These are phyloP conservation scores for Euphorbia celastroides DNA, from an alignment of 441 rosid genomes.

Conservation along the genomic window DNA sequence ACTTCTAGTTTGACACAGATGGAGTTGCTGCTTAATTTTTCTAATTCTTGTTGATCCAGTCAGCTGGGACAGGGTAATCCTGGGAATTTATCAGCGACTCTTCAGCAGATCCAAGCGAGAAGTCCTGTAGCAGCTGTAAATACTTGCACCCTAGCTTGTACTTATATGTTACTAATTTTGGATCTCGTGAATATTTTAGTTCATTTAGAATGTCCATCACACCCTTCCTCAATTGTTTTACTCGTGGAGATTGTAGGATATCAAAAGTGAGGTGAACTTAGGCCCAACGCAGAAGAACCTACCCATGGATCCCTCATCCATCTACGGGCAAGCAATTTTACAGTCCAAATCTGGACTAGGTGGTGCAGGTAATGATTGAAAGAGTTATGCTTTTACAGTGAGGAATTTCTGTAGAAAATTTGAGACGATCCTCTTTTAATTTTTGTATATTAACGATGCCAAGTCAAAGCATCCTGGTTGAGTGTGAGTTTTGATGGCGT, in stretches of 20 bases:
- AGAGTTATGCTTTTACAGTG: slow-evolving; percentile 9
- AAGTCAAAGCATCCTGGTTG: not conserved
- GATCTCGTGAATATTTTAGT: not conserved
- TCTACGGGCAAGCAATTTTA: slow-evolving; percentile 54
- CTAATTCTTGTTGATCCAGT: slow-evolving; percentile 33
- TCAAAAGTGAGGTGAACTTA: slow-evolving; percentile 47
- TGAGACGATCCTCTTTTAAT: not conserved
- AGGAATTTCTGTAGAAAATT: not conserved
- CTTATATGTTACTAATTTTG: not conserved
- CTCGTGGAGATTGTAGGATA: slow-evolving; percentile 43
- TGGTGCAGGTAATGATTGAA: slow-evolving; percentile 37
- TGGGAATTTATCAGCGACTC: slow-evolving; percentile 44
- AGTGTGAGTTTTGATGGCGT: not conserved
- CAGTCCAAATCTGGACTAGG: slow-evolving; percentile 53
- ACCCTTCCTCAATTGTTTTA: slow-evolving; percentile 18
- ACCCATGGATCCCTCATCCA: slow-evolving; percentile 49
- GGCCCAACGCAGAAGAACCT: slow-evolving; percentile 41
- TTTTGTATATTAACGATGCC: not conserved
- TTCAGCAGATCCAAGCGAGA: slow-evolving; percentile 51
- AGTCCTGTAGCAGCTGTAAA: slow-evolving; percentile 34
- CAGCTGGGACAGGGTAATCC: slow-evolving; percentile 54
- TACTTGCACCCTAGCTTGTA: slow-evolving; percentile 15
- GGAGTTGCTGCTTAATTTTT: slow-evolving; percentile 13
- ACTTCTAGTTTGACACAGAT: slow-evolving; percentile 11
- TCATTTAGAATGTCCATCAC: not conserved